Conservation (phyloP, 768 basidiomycete genomes). For the Clitopilus passeckerianus region DNA sequence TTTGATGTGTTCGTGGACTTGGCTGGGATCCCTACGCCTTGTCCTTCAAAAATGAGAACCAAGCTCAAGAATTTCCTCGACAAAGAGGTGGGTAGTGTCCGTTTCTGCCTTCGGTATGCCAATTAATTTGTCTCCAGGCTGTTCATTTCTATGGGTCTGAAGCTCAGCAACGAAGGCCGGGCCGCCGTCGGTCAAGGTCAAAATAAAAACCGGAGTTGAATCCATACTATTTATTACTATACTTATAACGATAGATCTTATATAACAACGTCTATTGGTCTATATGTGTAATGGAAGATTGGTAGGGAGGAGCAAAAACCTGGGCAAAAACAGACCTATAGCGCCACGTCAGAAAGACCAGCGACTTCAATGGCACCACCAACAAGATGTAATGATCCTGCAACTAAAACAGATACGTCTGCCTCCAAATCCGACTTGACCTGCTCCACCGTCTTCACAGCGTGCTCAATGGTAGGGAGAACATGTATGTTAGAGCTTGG, state of each 20-base stretch:
- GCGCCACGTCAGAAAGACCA: constrained; percentile 63
- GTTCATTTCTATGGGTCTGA: constrained; percentile 50
- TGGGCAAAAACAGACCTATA: too few species aligned
- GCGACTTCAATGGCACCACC: constrained; percentile 94
- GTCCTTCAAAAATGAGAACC: constrained; percentile 25
- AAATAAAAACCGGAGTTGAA: not conserved
- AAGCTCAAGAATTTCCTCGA: constrained; percentile 51
- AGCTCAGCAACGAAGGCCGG: constrained; percentile 15
- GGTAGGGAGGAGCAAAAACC: not conserved
- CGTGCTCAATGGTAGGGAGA: constrained; percentile 85
- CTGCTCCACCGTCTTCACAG: constrained; percentile 59
- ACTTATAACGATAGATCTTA: not conserved
- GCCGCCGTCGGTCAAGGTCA: not conserved
- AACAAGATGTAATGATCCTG: constrained; percentile 90
- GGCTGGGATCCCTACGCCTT: constrained; percentile 24
- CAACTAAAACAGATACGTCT: constrained; percentile 64
- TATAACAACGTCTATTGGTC: not conserved
- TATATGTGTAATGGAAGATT: not conserved
- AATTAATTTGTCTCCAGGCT: constrained; percentile 28
- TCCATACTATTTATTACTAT: not conserved
- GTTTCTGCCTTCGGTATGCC: not conserved
- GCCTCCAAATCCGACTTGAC: constrained; percentile 24
- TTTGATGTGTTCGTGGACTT: constrained; percentile 48
- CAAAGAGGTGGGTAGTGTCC: constrained; percentile 34
- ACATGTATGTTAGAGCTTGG: constrained; percentile 65